Base-by-base conservation (phyloP, 306 rosid genomes). In the Sindora glabra region DNA sequence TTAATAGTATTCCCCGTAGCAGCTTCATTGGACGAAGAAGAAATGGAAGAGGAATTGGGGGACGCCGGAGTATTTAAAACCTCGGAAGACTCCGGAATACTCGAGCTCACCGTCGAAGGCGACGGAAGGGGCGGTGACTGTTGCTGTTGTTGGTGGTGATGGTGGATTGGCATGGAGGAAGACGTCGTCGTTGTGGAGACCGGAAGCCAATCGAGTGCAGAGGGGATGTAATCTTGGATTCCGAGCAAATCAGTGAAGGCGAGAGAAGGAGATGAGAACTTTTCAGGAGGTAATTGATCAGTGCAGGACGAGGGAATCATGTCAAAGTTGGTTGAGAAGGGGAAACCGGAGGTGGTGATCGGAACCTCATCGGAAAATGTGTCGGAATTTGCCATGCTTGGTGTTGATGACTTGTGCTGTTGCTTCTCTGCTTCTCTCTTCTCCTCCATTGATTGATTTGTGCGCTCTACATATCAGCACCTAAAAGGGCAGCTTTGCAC, bases 11-110 rank as follows among this genome's bases (percentile, higher is more conserved):
- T 27, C 5, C 65, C 64, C 0, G 60, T 56, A 1, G 67, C 61
- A 6, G 77, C 76, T 56, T 79, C 99, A 32, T 81, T 80, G 0
- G 94, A 81, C 0, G 86, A 89, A 0, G 87, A 89, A 6, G 99
- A 86, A 55, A 83, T 72, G 2, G 94, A 88, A 1, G 76, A 71
- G 0, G 88, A 86, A 80, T 81, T 75, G 0, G 95, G 90, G 0
- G 95, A 76, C 0, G 88, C 51, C 3, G 95, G 89, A 47, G 86
- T 73, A 12, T 85, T 87, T 41, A 85, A n/a, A 0, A 68, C 95
- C 79, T 88, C 97, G 0, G 95, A 85, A 2, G 77, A 62, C 5
- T 72, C 94, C 0, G 72, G 83, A 23, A 81, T 51, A 6, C 62
- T 73, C 46, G 87, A 69, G 11, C 55, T 49, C 1, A 64, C 65